These are phyloP conservation scores for Acanthamoeba royreba DNA, from an alignment of 208 protist species.

Conservation along the genomic window DNA sequence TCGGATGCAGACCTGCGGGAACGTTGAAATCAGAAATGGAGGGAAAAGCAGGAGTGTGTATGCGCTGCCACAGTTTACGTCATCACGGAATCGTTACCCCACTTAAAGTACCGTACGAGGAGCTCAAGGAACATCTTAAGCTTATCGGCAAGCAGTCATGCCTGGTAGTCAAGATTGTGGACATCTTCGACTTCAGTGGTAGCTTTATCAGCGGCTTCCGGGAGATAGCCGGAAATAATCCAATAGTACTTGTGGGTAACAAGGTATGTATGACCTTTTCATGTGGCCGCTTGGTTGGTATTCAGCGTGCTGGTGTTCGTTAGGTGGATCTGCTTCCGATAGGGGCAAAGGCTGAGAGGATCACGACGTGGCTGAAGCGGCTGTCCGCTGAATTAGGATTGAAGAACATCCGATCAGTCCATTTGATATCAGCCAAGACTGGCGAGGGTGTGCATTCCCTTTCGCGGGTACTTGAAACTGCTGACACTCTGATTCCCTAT, in stretches of 20 bases:
- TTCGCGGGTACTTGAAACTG: background rate
- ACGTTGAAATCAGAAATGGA: background rate
- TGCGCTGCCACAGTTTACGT: constrained; percentile 59
- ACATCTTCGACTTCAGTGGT: constrained; percentile 64
- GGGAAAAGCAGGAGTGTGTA: background rate
- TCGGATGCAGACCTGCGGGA: background rate
- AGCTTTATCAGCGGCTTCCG: constrained; percentile 57
- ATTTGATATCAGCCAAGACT: background rate
- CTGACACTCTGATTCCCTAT: background rate
- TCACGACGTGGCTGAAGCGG: background rate
- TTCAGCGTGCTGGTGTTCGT: background rate
- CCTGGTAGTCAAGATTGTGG: constrained; percentile 60
- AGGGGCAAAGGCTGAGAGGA: background rate
- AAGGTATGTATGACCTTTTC: constrained; percentile 30
- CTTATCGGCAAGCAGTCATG: constrained; percentile 45
- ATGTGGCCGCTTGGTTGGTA: background rate
- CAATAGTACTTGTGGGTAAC: constrained; percentile 54
- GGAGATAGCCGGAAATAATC: constrained; percentile 50
- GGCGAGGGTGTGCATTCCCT: constrained; percentile 6
- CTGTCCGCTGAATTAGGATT: background rate
- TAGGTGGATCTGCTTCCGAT: background rate
- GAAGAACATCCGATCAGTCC: background rate
- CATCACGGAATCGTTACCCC: constrained; percentile 51
- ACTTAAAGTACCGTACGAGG: constrained; percentile 50
- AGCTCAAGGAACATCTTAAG: constrained; percentile 45